Percentiles rank a stretch among this genome's conserved stretches.
Evolutionary conservation across 2,329 filamentous ascomycete genomes (phyloP).

Genomic region (Penicillium sp.): DNA sequence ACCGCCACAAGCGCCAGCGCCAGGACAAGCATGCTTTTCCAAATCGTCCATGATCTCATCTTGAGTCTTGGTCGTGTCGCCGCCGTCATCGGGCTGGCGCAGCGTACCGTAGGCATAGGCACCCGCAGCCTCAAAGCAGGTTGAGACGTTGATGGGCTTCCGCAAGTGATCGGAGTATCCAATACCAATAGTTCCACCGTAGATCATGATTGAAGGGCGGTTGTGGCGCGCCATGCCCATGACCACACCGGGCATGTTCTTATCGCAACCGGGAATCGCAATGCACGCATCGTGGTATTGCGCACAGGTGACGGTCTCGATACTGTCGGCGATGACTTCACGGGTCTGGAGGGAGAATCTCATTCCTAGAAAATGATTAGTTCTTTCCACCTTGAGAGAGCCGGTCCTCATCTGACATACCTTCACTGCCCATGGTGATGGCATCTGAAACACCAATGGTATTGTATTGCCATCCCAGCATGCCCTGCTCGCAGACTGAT

Average conservation of each 20-base stretch:
- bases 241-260: conserved; percentile 95
- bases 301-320: conserved; percentile 94
- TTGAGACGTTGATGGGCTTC: conserved; percentile 82
- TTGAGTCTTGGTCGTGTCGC: conserved; percentile 65
- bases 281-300: conserved; percentile 99
- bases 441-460: conserved; percentile 87
- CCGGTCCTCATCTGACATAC: conserved; percentile 45
- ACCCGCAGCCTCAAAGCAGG: conserved; percentile 84
- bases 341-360: conserved; percentile 86
- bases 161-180: conserved; percentile 78
- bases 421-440: conserved; percentile 94
- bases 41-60: conserved; percentile 83
- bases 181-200: conserved; percentile 86
- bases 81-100: conserved; percentile 65
- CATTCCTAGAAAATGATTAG: conserved; percentile 65
- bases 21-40: conserved; percentile 75
- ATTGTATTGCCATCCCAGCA: conserved; percentile 95
- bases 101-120: conserved; percentile 78
- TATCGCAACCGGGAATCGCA: conserved; percentile 95
- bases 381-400: conserved; percentile 16
- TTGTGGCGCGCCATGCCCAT: conserved; percentile 93
- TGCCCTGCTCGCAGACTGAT: conserved; percentile 74
- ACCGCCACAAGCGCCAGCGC: conserved; percentile 78
- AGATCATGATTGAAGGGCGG: conserved; percentile 91
- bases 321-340: conserved; percentile 91